Percentiles rank a stretch among this genome's conserved stretches.
phyloP scores from a whole-genome alignment of 2,329 filamentous ascomycete genomes.

The Xylariomycetidae sp. region DNA sequence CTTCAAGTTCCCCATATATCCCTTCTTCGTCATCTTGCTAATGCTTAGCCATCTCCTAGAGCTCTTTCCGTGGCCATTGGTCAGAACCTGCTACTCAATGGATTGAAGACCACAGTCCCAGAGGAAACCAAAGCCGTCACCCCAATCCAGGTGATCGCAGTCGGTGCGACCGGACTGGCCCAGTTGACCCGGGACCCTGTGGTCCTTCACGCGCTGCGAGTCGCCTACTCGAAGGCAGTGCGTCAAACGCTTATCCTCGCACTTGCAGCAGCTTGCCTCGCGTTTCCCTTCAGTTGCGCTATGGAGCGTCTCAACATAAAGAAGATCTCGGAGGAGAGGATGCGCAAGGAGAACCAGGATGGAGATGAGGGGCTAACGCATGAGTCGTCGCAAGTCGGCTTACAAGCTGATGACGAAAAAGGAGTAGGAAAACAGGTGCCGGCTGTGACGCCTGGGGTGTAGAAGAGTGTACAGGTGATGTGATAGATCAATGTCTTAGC shows the following conservation, averaged over 20 bases:
- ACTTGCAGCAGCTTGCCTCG: conserved; percentile 5
- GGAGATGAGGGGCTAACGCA: no score
- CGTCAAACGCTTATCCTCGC: conserved; percentile 7
- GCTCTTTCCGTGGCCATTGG: conserved; percentile 8
- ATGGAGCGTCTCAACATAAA: conserved; percentile 11
- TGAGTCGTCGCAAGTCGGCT: no score
- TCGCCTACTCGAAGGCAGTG: conserved; percentile 8
- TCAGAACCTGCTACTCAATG: conserved; percentile 8
- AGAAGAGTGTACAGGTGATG: no score
- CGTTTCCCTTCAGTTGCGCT: conserved; percentile 4
- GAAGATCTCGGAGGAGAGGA: conserved; percentile 3
- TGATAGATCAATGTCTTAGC: no score
- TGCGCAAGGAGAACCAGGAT: no score
- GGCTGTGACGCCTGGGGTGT: no score
- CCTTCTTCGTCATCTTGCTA: no score
- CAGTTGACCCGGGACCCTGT: conserved; percentile 1
- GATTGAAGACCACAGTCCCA: conserved; percentile 3
- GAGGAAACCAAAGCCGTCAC: conserved; percentile 4
- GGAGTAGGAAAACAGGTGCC: no score
- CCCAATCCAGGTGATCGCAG: not conserved
- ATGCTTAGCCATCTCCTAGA: no score
- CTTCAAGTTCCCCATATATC: no score
- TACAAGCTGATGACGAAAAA: no score
- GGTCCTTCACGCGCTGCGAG: conserved; percentile 2
- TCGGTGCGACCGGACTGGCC: conserved; percentile 3